Conservation (phyloP, 1,284 basidiomycete species). For the Sporisorium sorghi region DNA sequence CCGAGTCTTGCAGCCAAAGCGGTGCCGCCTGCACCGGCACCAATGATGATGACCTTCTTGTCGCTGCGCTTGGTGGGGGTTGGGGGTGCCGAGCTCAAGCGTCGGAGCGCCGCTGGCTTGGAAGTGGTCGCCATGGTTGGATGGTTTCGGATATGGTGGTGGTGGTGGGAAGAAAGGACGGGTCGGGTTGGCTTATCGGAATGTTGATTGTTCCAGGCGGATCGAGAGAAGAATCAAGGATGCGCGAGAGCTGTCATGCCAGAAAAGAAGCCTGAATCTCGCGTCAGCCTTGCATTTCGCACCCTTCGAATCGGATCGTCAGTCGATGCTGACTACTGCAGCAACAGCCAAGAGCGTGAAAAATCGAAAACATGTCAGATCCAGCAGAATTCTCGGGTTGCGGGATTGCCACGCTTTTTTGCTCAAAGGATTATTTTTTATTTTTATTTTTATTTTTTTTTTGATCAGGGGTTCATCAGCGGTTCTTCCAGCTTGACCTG, state of each 20-base stretch:
- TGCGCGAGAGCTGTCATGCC: constrained; percentile 5
- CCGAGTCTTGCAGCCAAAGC: constrained; percentile 72
- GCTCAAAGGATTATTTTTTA: not conserved
- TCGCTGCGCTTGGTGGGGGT: constrained; percentile 11
- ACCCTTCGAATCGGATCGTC: not conserved
- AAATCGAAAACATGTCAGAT: not conserved
- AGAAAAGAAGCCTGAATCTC: constrained; percentile 6
- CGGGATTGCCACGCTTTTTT: not conserved
- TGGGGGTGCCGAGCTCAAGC: constrained; percentile 15
- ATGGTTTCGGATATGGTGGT: not conserved
- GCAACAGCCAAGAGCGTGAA: not conserved
- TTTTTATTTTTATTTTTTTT: not conserved
- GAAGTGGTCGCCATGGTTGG: constrained; percentile 2
- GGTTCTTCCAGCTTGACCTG: constrained; percentile 1
- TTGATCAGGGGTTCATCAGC: not conserved
- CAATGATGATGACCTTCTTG: constrained; percentile 67
- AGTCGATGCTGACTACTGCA: not conserved
- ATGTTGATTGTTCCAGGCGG: no score
- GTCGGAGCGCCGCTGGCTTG: constrained; percentile 17
- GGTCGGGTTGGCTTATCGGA: no score
- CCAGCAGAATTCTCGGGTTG: constrained; percentile 7
- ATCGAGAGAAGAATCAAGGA: no score
- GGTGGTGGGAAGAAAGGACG: not conserved
- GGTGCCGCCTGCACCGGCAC: constrained; percentile 72
- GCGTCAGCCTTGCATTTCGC: constrained; percentile 10